Evolutionary conservation across 2,329 filamentous ascomycete species (phyloP).

Genomic region (Chrysoporthe cubensis): DNA sequence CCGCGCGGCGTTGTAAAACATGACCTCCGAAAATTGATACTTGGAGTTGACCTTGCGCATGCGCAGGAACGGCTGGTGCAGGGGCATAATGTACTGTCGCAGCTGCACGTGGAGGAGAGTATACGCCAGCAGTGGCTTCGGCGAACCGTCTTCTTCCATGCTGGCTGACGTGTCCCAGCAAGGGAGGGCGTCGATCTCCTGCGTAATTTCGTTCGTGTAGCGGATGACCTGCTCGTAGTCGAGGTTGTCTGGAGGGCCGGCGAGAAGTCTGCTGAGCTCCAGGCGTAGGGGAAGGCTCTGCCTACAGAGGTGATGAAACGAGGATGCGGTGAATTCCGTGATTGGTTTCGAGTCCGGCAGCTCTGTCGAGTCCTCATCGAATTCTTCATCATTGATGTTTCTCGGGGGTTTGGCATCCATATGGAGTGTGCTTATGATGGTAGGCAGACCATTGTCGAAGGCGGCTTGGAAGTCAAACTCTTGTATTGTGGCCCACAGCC

Average conservation of each 20-base stretch:
- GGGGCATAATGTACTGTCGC: slow-evolving; percentile 63
- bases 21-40: slow-evolving; percentile 65
- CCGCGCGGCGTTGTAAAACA: slow-evolving; percentile 65
- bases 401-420: slow-evolving; percentile 59
- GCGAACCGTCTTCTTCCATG: slow-evolving; percentile 43
- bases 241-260: slow-evolving; percentile 57
- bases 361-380: slow-evolving; percentile 55
- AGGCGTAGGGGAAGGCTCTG: slow-evolving; percentile 60
- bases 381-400: slow-evolving; percentile 62
- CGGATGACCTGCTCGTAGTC: slow-evolving; percentile 66
- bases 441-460: slow-evolving; percentile 64
- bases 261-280: slow-evolving; percentile 60
- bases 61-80: slow-evolving; percentile 65
- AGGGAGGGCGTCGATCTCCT: slow-evolving; percentile 63
- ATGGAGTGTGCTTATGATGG: slow-evolving; percentile 59
- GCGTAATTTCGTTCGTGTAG: slow-evolving; percentile 63
- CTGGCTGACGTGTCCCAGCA: slow-evolving; percentile 53
- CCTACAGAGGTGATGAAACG: slow-evolving; percentile 61
- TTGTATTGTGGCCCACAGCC: slow-evolving; percentile 64
- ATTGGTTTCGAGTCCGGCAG: slow-evolving; percentile 56
- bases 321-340: slow-evolving; percentile 61
- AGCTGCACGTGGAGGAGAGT: slow-evolving; percentile 65
- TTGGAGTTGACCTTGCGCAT: slow-evolving; percentile 63
- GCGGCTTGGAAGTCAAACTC: slow-evolving; percentile 66
- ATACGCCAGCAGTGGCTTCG: slow-evolving; percentile 61